Conservation (phyloP, 2,329 filamentous ascomycete genomes). For the Hypoxylon rubiginosum region DNA sequence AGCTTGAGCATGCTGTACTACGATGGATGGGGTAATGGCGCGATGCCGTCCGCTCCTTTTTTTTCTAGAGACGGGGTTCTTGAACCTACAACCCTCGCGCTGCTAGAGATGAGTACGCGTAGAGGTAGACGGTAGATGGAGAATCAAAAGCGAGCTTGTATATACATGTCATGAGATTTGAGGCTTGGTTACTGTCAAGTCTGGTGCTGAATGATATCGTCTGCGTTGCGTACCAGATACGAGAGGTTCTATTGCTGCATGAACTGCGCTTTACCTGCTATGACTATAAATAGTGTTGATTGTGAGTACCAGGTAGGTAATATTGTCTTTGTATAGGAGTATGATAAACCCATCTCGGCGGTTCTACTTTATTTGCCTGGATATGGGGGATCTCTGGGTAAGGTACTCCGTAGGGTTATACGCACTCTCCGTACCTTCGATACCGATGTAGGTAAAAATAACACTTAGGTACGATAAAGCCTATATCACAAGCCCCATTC, state of each 20-base stretch:
- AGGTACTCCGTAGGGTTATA: too few relatives aligned
- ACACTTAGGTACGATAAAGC: too few relatives aligned
- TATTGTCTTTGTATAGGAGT: too few relatives aligned
- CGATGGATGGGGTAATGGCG: constrained; percentile 43
- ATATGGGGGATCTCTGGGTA: too few relatives aligned
- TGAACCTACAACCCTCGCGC: not conserved
- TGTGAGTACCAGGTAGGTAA: not conserved
- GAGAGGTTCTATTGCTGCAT: not conserved
- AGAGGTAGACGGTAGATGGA: constrained; percentile 17
- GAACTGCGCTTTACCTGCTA: not conserved
- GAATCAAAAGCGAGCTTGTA: constrained; percentile 25
- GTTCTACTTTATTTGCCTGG: too few relatives aligned
- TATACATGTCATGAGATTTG: constrained; percentile 22
- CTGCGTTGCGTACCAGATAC: not conserved
- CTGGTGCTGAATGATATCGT: not conserved
- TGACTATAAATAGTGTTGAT: not conserved
- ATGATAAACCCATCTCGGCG: too few relatives aligned
- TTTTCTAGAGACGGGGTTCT: constrained; percentile 11
- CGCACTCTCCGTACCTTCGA: too few relatives aligned
- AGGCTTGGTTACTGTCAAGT: not conserved
- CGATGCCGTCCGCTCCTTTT: constrained; percentile 42
- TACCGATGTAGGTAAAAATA: too few relatives aligned
- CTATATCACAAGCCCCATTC: too few relatives aligned
- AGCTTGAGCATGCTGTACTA: constrained; percentile 5
- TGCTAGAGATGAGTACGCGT: constrained; percentile 8